Evolutionary conservation across 179 eudicot genomes (phyloP), one percentile per base, ranked within the genome.

Genomic region (Beta corolliflora): DNA sequence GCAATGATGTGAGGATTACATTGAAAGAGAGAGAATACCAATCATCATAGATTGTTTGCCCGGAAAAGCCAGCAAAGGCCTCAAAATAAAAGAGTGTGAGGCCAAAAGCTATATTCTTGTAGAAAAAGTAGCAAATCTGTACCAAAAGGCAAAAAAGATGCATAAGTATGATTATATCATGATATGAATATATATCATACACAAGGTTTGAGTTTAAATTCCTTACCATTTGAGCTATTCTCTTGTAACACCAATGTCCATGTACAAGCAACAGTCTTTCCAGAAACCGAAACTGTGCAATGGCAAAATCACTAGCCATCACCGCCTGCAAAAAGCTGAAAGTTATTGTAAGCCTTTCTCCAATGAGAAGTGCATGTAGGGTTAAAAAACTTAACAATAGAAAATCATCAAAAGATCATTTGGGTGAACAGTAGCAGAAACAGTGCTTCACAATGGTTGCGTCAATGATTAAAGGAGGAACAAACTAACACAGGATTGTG

Each of bases 201-300:
- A 69, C 66, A 54, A 11, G 68, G 59, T 75, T 56, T 31, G 77
- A 75, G 64, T 71, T 52, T 10, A 54, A 53, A 59, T 25, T 60
- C 29, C 79, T 85, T 92, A 96, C 99, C 99, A 93, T 94, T 84
- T 93, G 97, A 83, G 99, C 96, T 59, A 94, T 94, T 88, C 99
- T 88, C 91, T 96, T 96, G 84, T 96, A 96, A 84, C 99, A 96
- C 99, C 99, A 96, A 81, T 96, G 99, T n/a, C 99, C 99, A 85
- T 97, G 98, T 68, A 94, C 95, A 71, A 94, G 97, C 81, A 97
- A 82, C 88, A 97, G 94, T 84, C 93, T 94, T 88, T 97, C 99
- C 77, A 97, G 84, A 87, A 90, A 97, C 82, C 89, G 97, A 83
- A 97, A 97, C 80, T 97, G 99, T 29, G 99, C 98, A 84, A 97